A percentile compares a stretch with the other conserved stretches of the same genome.
These are phyloP conservation scores for Aspergillus steynii DNA, from an alignment of 495 filamentous ascomycete species.

Conservation along the genomic window DNA sequence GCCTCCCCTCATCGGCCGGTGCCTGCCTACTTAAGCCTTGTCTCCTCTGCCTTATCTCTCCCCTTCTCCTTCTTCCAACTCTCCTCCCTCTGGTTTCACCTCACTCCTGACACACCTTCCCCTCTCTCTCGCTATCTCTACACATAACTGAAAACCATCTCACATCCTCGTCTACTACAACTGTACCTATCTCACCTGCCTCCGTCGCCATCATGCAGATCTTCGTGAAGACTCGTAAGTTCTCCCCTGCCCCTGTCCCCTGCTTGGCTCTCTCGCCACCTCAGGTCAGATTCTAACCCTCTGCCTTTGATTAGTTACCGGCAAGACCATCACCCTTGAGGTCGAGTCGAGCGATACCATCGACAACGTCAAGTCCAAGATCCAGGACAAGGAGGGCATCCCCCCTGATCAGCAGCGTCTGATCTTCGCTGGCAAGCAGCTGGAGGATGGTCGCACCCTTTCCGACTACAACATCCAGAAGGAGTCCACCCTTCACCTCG, in stretches of 20 bases:
- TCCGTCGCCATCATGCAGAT: conserved; percentile 73
- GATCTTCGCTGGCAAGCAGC: conserved; percentile 98
- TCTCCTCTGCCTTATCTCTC: conserved; percentile 19
- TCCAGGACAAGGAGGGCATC: conserved; percentile 99
- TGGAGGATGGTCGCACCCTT: conserved; percentile 94
- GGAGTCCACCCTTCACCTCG: conserved; percentile 92
- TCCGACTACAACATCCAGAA: conserved; percentile 99
- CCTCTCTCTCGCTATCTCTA: conserved; percentile 19
- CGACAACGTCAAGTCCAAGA: conserved; percentile 99
- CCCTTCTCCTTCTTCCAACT: conserved; percentile 13
- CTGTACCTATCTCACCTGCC: conserved; percentile 7
- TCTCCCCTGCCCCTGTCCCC: conserved; percentile 14
- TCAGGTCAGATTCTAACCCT: conserved; percentile 17
- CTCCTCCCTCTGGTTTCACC: conserved; percentile 4
- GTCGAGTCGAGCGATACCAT: conserved; percentile 97
- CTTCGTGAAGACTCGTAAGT: conserved; percentile 96
- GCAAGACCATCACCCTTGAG: conserved; percentile 99
- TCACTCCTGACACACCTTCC: conserved; percentile 14
- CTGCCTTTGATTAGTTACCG: conserved; percentile 58
- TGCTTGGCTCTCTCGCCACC: conserved; percentile 10
- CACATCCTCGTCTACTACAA: neutral
- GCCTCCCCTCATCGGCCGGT: conserved; percentile 25
- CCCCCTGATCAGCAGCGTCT: conserved; percentile 97
- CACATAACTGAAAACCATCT: neutral
- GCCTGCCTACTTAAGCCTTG: conserved; percentile 22